A percentile compares a stretch with the other conserved stretches of the same genome.
phyloP scores from a whole-genome alignment of 1,284 basidiomycete genomes.

The Irpex rosettiformis region DNA sequence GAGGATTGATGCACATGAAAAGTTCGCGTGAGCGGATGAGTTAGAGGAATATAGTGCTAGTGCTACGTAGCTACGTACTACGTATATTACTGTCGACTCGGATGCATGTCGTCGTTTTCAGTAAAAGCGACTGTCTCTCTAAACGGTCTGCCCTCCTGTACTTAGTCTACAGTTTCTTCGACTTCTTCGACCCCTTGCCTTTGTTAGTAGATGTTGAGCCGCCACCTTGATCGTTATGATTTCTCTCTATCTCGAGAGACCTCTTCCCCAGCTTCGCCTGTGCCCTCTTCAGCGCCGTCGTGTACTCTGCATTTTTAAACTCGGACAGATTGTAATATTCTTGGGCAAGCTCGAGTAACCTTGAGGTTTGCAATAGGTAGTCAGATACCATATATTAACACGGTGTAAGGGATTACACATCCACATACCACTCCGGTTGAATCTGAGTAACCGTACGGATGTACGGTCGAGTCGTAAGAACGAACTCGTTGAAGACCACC shows the following conservation, averaged over 20 bases:
- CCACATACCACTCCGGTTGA: constrained; percentile 83
- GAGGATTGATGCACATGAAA: too few relatives aligned
- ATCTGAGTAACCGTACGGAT: constrained; percentile 93
- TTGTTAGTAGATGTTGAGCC: background rate
- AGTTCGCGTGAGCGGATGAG: too few relatives aligned
- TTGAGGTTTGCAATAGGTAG: constrained; percentile 24
- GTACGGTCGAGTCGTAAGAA: constrained; percentile 86
- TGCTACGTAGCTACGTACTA: too few relatives aligned
- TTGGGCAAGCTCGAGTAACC: constrained; percentile 82
- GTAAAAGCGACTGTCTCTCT: too few relatives aligned
- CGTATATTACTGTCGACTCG: too few relatives aligned
- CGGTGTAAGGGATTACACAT: background rate
- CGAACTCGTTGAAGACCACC: constrained; percentile 98
- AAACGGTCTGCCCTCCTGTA: too few relatives aligned
- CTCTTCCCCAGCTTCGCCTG: constrained; percentile 29
- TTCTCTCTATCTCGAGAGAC: too few relatives aligned
- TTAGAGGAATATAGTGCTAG: too few relatives aligned
- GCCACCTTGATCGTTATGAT: background rate
- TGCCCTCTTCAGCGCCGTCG: constrained; percentile 57
- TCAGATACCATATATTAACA: background rate
- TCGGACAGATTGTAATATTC: constrained; percentile 74
- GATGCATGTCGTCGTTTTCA: too few relatives aligned
- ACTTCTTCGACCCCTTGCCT: background rate
- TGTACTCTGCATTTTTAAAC: constrained; percentile 75
- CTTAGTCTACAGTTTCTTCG: background rate